Percentiles rank a stretch among this genome's conserved stretches.
Conservation (phyloP, 257 asterid genomes). For the Linaria vulgaris region DNA sequence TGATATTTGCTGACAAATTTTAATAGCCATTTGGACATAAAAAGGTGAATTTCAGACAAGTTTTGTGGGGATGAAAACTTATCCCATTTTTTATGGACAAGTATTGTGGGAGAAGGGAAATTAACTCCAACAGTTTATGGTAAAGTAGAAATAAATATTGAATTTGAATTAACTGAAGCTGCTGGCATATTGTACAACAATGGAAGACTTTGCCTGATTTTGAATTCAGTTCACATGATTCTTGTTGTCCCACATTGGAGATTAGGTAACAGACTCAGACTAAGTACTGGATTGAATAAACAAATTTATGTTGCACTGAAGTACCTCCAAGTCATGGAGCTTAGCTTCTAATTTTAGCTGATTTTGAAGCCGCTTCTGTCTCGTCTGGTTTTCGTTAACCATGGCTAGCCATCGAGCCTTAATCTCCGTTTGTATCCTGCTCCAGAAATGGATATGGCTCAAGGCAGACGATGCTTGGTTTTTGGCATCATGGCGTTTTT, state of each 20-base stretch:
- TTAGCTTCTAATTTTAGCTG: slow-evolving; percentile 65
- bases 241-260: slow-evolving; percentile 16
- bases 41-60: neutral
- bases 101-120: neutral
- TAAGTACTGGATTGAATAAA: too few species aligned
- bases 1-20: too few species aligned
- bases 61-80: neutral
- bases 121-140: neutral
- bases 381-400: slow-evolving; percentile 50
- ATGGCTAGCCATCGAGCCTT: slow-evolving; percentile 52
- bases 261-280: too few species aligned
- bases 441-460: slow-evolving; percentile 64
- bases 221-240: slow-evolving; percentile 7
- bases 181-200: slow-evolving; percentile 23
- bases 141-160: slow-evolving; percentile 1
- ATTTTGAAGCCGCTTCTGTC: slow-evolving; percentile 58
- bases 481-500: slow-evolving; percentile 36
- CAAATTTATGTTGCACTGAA: too few species aligned
- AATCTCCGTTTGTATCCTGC: slow-evolving; percentile 60
- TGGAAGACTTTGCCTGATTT: slow-evolving; percentile 12
- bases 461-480: slow-evolving; percentile 53
- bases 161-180: neutral
- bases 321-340: slow-evolving; percentile 76
- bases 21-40: too few species aligned
- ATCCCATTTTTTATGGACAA: neutral